Conservation (phyloP, 1,284 basidiomycete genomes). For the Fomitopsis palustris region DNA sequence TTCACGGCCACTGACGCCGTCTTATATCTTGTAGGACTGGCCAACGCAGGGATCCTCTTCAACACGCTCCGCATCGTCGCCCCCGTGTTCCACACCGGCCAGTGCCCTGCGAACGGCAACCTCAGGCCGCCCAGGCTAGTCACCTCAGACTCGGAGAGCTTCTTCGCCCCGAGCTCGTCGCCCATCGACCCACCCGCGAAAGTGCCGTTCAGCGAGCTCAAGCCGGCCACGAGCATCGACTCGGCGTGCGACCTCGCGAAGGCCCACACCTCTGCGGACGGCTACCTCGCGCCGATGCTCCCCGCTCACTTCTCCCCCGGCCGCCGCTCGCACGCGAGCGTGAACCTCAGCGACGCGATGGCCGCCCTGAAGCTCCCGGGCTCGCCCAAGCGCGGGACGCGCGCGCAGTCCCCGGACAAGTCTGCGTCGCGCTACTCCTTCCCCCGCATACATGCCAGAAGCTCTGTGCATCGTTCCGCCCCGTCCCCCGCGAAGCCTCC, state of each 20-base stretch:
- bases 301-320: background rate
- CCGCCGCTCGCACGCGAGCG: background rate
- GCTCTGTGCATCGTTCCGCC: background rate
- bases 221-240: background rate
- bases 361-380: background rate
- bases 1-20: background rate
- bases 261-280: background rate
- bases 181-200: conserved; percentile 11
- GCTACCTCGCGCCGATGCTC: background rate
- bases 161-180: conserved; percentile 24
- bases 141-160: conserved; percentile 29
- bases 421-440: background rate
- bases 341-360: background rate
- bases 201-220: background rate
- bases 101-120: conserved; percentile 22
- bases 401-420: background rate
- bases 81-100: conserved; percentile 32
- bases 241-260: background rate
- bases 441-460: background rate
- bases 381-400: background rate
- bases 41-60: conserved; percentile 60
- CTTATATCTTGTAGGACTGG: conserved; percentile 45
- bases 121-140: conserved; percentile 2
- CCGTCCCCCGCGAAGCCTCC: background rate
- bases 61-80: conserved; percentile 65